Base-by-base conservation (phyloP, 2,329 filamentous ascomycete species). In the Myriosclerotinia scirpicola region DNA sequence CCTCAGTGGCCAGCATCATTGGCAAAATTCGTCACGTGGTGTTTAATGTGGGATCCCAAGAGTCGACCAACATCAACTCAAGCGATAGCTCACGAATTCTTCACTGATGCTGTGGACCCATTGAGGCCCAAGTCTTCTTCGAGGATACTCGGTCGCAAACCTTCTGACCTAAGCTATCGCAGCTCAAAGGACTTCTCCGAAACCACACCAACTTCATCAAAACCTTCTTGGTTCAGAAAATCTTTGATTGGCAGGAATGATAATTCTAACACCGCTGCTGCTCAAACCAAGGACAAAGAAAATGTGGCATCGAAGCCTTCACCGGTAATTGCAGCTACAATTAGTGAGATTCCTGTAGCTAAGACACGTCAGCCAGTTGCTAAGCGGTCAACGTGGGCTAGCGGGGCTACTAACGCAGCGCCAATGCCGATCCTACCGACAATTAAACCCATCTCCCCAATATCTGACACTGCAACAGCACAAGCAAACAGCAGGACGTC, bases 41-140 rank as follows among this genome's bases (percentile, higher is more conserved):
- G 95, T 79, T 80, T 99, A 71, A 95, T 98, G 91, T 99, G 95
- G 95, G 95, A 99, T 78, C 95, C 95, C 14, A 96, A 93, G 81
- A 88, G 82, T 75, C 86, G 95, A 68, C 95, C 95, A 54, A 98
- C 93, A 5, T 97, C 94, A 2, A 88, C 90, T 0, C 93, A 99
- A 78, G 94, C 95, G n/a, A 81, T 99, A 71, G 90, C 91, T 50
- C 95, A 99, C 77, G 94, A 97, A 72, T 99, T 96, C 79, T 99
- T 99, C 74, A 79, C 84, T 44, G 95, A 98, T 79, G 95, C 95
- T 1, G 87, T 96, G 61, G 95, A 99, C 77, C 95, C 95, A 17
- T 80, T 97, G 64, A 84, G 93, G 65, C 93, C 94, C n/a, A 97
- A 93, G 81, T 96, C 93, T 1, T 93, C 92, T 0, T 92, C 93